Percentiles rank a stretch among this genome's conserved stretches.
phyloP scores from a whole-genome alignment of 345 rosid species.

The Cardamine occulta region DNA sequence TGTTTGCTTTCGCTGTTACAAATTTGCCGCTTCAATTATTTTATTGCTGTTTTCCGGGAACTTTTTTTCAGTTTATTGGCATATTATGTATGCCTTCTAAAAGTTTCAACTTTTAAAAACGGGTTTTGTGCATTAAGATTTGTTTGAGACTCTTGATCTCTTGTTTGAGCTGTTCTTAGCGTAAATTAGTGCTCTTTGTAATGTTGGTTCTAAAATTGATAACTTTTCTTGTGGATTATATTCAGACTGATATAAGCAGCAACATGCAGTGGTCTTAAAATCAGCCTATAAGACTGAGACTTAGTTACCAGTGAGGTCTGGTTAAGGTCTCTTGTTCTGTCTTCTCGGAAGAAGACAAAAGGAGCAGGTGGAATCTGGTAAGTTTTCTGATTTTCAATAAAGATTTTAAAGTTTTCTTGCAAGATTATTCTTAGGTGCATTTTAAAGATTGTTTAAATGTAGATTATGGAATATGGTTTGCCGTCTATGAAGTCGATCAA shows the following conservation, averaged over 20 bases:
- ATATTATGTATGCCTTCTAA: not conserved
- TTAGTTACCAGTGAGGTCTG: slow-evolving; percentile 20
- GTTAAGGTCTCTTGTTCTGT: slow-evolving; percentile 31
- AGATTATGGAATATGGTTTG: slow-evolving; percentile 41
- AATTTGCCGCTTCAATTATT: slow-evolving; percentile 17
- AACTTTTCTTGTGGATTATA: not conserved
- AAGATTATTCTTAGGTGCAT: not conserved
- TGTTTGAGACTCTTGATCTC: not conserved
- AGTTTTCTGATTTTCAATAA: slow-evolving; percentile 23
- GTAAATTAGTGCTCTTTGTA: slow-evolving; percentile 11
- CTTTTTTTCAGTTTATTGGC: not conserved
- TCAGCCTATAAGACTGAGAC: slow-evolving; percentile 20
- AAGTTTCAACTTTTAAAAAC: not conserved
- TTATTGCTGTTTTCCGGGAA: slow-evolving; percentile 11
- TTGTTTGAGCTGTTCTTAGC: not conserved
- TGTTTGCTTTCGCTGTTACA: slow-evolving; percentile 25
- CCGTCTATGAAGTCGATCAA: slow-evolving; percentile 73
- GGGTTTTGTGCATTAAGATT: not conserved
- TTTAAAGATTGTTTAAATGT: not conserved
- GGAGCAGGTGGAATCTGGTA: slow-evolving; percentile 23
- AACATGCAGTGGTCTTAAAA: slow-evolving; percentile 38
- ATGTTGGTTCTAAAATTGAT: not conserved
- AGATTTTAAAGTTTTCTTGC: not conserved
- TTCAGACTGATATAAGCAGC: slow-evolving; percentile 18
- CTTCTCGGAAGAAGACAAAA: slow-evolving; percentile 28